phyloP scores from a whole-genome alignment of 306 rosid species.

The Casuarina equisetifolia region DNA sequence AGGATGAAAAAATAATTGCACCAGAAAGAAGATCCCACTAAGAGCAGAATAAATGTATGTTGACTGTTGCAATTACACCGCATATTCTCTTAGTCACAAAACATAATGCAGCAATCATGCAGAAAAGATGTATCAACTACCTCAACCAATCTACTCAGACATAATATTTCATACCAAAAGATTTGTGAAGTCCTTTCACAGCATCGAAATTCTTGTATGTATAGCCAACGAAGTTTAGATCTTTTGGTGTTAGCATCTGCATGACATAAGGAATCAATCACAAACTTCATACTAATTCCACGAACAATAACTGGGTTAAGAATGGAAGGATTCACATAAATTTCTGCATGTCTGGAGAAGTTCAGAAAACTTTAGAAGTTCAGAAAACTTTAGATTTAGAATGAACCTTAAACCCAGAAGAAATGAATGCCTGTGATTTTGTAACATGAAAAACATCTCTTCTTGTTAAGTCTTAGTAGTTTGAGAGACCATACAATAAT shows the following conservation, averaged over 20 bases:
- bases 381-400: not conserved
- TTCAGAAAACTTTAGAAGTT: constrained; percentile 8
- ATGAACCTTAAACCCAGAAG: not conserved
- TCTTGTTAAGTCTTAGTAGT: not conserved
- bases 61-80: constrained; percentile 20
- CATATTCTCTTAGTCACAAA: constrained; percentile 17
- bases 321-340: not conserved
- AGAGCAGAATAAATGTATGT: constrained; percentile 24
- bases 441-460: not conserved
- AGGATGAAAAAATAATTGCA: constrained; percentile 3
- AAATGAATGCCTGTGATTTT: not conserved
- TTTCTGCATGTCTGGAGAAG: not conserved
- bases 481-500: not conserved
- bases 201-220: constrained; percentile 99
- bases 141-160: constrained; percentile 18
- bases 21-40: constrained; percentile 16
- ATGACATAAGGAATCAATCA: constrained; percentile 29
- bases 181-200: constrained; percentile 82
- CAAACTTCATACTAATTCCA: constrained; percentile 19
- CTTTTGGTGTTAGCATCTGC: constrained; percentile 97
- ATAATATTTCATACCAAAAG: constrained; percentile 59
- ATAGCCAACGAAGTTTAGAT: constrained; percentile 92
- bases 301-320: constrained; percentile 1
- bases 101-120: not conserved
- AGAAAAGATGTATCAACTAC: not conserved